Evolutionary conservation across 441 rosid genomes (phyloP), one percentile per base, ranked within the genome.

Genomic region (Rhodomyrtus psidioides): DNA sequence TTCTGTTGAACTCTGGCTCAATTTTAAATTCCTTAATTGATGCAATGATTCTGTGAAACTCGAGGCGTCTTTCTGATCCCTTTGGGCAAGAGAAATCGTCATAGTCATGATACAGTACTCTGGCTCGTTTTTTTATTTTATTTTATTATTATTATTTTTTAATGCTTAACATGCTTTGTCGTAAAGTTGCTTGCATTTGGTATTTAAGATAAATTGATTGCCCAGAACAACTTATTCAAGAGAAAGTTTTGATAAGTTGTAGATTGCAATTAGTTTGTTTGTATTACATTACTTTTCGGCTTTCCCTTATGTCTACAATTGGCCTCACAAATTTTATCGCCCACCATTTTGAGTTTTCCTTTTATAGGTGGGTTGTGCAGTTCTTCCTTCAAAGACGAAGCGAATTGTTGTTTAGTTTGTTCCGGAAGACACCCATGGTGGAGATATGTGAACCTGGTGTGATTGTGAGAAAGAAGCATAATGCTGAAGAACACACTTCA

Each of bases 371-470:
- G 14, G 8, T 70, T 34, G 9, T 70, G n/a, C 21, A 70, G 16
- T 39, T 70, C 79, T 10, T 70, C 10, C 49, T 49, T 39, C 2
- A 16, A 70, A 21, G 49, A 49, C 39, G 53, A 12, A 12, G 53
- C 53, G 13, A 46, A 49, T 49, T 49, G 53, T 12, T 49, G 53
- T 49, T 49, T 49, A 49, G 13, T 21, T 21, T 70, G n/a, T 21
- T 9, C 16, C 90, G 89, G 93, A 93, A 90, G 88, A 93, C 91
- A 87, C 90, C 86, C 27, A 91, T 83, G 87, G n/a, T 23, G 0
- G 90, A 65, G 55, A 88, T 87, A 82, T 88, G 83, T 30, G 92
- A 87, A 75, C 82, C 84, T 34, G 76, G 60, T 56, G 70, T 56
- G 82, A 89, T 81, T 89, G 90, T 90, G 89, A 86, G 60, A 60